Conservation (phyloP, 257 asterid genomes). For the Vinca minor region DNA sequence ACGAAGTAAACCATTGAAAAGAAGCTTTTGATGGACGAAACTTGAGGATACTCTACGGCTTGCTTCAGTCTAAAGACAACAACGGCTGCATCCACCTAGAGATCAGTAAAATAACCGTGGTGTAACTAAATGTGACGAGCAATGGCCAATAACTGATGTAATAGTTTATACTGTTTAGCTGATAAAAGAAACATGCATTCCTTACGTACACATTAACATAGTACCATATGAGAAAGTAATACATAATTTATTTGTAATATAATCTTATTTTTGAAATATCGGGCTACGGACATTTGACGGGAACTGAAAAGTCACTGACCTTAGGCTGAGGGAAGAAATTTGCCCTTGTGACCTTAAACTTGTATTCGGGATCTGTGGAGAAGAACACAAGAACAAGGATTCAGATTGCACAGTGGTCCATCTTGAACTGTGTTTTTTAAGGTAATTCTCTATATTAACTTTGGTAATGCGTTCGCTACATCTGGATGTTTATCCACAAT, state of each 20-base stretch:
- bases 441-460: neutral
- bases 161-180: neutral
- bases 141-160: neutral
- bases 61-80: slow-evolving; percentile 70
- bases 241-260: neutral
- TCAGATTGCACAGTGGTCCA: neutral
- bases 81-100: slow-evolving; percentile 93
- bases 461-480: neutral
- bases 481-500: neutral
- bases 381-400: slow-evolving; percentile 9
- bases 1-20: slow-evolving; percentile 61
- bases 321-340: slow-evolving; percentile 91
- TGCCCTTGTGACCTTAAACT: slow-evolving; percentile 64
- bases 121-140: too few species aligned
- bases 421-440: neutral
- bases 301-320: slow-evolving; percentile 30
- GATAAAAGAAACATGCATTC: neutral
- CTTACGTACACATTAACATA: neutral
- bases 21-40: slow-evolving; percentile 82
- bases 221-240: neutral
- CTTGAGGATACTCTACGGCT: slow-evolving; percentile 56
- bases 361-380: slow-evolving; percentile 71
- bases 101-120: slow-evolving; percentile 1
- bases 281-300: neutral
- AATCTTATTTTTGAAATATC: neutral